Percentiles rank a stretch among this genome's conserved stretches.
Evolutionary conservation across 768 basidiomycete genomes (phyloP).

Genomic region (Kondoa malvinella): DNA sequence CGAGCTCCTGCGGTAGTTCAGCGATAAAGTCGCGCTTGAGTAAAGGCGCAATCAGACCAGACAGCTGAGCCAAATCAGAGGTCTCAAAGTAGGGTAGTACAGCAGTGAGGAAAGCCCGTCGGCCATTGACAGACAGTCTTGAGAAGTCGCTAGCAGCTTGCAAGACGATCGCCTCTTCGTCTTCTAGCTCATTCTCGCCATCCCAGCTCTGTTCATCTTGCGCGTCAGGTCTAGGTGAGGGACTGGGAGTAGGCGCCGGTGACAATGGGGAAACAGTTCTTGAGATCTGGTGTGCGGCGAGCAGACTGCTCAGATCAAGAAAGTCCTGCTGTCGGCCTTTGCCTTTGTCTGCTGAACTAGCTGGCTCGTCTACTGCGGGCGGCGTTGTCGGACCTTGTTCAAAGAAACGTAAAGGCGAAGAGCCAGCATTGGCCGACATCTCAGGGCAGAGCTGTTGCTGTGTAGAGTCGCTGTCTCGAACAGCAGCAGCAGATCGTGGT

Average conservation of each 20-base stretch:
- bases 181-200: background rate
- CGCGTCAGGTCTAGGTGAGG: background rate
- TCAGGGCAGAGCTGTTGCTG: background rate
- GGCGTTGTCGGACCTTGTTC: background rate
- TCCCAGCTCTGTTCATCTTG: background rate
- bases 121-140: background rate
- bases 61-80: conserved; percentile 17
- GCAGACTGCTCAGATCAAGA: background rate
- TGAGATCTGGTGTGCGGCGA: background rate
- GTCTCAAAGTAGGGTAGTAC: conserved; percentile 12
- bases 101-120: conserved; percentile 12
- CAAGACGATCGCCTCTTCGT: background rate
- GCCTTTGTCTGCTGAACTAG: background rate
- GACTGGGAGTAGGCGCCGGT: background rate
- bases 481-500: too few relatives aligned
- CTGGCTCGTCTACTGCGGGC: background rate
- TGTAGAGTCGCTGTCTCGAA: background rate
- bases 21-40: conserved; percentile 33
- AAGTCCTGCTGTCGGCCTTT: background rate
- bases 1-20: conserved; percentile 52
- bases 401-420: background rate
- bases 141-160: background rate
- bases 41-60: conserved; percentile 23
- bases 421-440: background rate
- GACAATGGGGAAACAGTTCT: background rate